These are phyloP conservation scores for Lentinula aciculospora DNA, from an alignment of 768 basidiomycete genomes.

Conservation along the genomic window DNA sequence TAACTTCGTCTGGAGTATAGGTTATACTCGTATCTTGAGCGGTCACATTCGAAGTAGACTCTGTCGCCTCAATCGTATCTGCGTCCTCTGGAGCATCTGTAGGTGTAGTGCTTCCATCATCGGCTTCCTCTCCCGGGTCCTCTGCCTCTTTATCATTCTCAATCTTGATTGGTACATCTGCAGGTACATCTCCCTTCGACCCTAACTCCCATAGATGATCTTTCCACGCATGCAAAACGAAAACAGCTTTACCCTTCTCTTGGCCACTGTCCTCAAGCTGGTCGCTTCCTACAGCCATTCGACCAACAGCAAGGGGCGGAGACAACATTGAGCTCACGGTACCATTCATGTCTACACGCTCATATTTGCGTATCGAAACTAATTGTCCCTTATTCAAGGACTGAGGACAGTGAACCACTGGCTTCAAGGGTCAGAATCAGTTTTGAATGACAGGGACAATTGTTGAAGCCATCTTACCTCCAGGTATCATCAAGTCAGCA, in stretches of 20 bases:
- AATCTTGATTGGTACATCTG: slow-evolving; percentile 21
- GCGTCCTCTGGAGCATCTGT: neutral
- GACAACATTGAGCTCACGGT: slow-evolving; percentile 23
- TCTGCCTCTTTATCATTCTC: slow-evolving; percentile 12
- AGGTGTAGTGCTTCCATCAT: slow-evolving; percentile 3
- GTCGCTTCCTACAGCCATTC: slow-evolving; percentile 53
- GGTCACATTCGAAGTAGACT: slow-evolving; percentile 22
- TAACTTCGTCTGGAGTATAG: slow-evolving; percentile 36
- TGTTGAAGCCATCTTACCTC: slow-evolving; percentile 43
- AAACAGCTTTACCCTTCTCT: slow-evolving; percentile 75
- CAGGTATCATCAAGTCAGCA: slow-evolving; percentile 88
- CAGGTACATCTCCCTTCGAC: slow-evolving; percentile 52
- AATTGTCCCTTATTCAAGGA: slow-evolving; percentile 42
- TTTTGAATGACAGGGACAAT: slow-evolving; percentile 3
- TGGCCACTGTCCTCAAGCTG: slow-evolving; percentile 33
- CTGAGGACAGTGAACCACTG: slow-evolving; percentile 55
- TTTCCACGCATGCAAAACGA: slow-evolving; percentile 69
- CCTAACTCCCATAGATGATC: slow-evolving; percentile 75
- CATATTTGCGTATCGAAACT: slow-evolving; percentile 56
- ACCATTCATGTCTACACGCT: slow-evolving; percentile 22
- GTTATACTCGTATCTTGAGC: slow-evolving; percentile 9
- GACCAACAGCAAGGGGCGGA: slow-evolving; percentile 71
- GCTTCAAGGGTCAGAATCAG: slow-evolving; percentile 22
- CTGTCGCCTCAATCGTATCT: slow-evolving; percentile 21
- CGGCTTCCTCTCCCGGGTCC: slow-evolving; percentile 10